A percentile compares a stretch with the other conserved stretches of the same genome.
phyloP scores from a whole-genome alignment of 345 rosid genomes.

The Populus alba region DNA sequence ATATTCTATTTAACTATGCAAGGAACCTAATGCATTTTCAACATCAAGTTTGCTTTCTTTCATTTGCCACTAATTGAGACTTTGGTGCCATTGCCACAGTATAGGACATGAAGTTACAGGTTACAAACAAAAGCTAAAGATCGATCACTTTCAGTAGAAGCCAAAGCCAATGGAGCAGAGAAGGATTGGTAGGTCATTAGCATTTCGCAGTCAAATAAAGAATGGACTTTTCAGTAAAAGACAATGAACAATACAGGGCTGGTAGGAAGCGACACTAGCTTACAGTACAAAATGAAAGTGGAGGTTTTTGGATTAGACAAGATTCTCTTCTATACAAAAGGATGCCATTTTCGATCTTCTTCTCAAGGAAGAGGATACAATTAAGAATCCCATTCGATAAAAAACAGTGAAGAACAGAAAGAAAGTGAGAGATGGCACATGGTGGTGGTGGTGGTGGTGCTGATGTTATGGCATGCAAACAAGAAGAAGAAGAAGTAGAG shows the following conservation, averaged over 20 bases:
- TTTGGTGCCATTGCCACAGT: too few species aligned
- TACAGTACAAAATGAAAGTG: background rate
- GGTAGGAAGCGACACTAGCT: background rate
- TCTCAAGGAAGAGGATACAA: background rate
- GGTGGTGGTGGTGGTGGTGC: background rate
- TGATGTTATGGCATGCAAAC: background rate
- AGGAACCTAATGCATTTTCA: too few species aligned
- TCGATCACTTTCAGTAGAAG: too few species aligned
- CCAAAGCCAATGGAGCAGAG: too few species aligned
- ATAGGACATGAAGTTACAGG: too few species aligned
- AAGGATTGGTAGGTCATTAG: too few species aligned
- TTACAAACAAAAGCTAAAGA: too few species aligned
- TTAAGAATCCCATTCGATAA: background rate
- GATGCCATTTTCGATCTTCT: background rate
- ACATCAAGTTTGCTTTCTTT: too few species aligned
- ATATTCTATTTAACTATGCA: too few species aligned
- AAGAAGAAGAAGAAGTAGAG: conserved; percentile 30
- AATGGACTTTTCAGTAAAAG: too few species aligned
- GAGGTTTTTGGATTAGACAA: background rate
- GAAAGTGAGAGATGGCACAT: conserved; percentile 20
- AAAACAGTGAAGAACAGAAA: background rate
- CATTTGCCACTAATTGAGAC: too few species aligned
- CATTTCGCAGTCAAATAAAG: too few species aligned
- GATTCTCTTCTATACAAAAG: background rate
- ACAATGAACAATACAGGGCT: background rate